phyloP scores from a whole-genome alignment of 192 early-diverging fungal species.

The Chytriomyces confervae region DNA sequence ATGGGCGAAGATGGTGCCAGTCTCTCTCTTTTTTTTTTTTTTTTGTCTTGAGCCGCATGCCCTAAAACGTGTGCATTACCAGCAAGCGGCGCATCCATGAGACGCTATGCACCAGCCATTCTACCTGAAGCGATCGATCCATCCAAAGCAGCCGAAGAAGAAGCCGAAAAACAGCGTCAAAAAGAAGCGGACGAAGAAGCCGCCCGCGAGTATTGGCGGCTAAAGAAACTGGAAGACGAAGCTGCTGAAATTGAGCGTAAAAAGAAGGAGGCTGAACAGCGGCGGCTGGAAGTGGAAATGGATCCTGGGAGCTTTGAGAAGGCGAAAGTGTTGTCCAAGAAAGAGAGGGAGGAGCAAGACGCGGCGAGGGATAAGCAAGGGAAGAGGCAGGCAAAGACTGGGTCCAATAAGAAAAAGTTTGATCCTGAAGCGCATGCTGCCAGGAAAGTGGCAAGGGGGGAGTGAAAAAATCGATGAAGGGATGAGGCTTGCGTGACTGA shows the following conservation, averaged over 20 bases:
- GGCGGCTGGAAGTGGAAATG: neutral
- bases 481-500: too few species aligned
- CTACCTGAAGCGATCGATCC: neutral
- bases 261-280: neutral
- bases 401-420: slow-evolving; percentile 8
- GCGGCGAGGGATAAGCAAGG: neutral
- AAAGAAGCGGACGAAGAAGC: slow-evolving; percentile 1
- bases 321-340: neutral
- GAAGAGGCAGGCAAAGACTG: neutral
- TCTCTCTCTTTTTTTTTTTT: too few species aligned
- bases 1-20: slow-evolving; percentile 5
- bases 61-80: too few species aligned
- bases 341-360: neutral
- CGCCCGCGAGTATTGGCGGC: neutral
- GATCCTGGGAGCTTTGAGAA: neutral
- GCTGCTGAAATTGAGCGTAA: neutral
- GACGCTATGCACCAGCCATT: neutral
- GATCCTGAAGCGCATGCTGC: slow-evolving; percentile 9
- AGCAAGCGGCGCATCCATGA: neutral
- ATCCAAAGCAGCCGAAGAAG: neutral
- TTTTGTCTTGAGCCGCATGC: too few species aligned
- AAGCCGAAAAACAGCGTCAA: neutral
- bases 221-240: slow-evolving; percentile 3
- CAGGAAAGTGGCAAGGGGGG: neutral
- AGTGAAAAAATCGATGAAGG: too few species aligned